Percentiles rank a stretch among this genome's conserved stretches.
phyloP scores from a whole-genome alignment of 1,139 yeast species.

The Meyerozyma guilliermondii region DNA sequence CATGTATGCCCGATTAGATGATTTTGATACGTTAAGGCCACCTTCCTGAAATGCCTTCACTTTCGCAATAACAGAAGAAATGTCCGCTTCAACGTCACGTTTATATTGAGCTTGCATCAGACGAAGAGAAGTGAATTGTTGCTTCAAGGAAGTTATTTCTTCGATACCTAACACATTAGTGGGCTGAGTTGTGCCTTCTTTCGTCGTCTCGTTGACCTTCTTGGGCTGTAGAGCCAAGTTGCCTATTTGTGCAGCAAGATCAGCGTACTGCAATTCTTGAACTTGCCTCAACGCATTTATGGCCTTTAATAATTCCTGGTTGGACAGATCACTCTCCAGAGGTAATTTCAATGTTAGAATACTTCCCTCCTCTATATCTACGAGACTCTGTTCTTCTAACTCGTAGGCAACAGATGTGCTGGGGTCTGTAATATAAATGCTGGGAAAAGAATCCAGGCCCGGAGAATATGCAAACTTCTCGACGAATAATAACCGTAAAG shows the following conservation, averaged over 20 bases:
- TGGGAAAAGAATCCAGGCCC: slow-evolving; percentile 67
- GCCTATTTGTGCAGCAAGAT: not conserved
- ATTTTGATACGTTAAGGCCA: slow-evolving; percentile 37
- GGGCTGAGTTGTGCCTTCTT: not conserved
- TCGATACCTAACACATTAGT: slow-evolving; percentile 2
- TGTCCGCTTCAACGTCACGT: slow-evolving; percentile 34
- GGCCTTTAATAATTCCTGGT: slow-evolving; percentile 4
- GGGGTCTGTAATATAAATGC: slow-evolving; percentile 69
- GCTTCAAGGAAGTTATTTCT: slow-evolving; percentile 38
- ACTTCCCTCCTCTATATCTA: slow-evolving; percentile 57
- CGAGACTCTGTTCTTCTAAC: slow-evolving; percentile 63
- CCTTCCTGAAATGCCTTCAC: slow-evolving; percentile 45
- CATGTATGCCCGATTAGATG: slow-evolving; percentile 64
- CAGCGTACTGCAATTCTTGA: slow-evolving; percentile 1
- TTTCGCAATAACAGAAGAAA: slow-evolving; percentile 41
- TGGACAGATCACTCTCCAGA: not conserved
- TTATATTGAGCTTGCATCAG: slow-evolving; percentile 52
- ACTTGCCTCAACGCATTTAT: slow-evolving; percentile 5
- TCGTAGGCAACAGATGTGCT: slow-evolving; percentile 64
- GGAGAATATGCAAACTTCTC: slow-evolving; percentile 87
- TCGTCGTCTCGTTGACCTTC: not conserved
- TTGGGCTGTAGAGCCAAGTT: not conserved
- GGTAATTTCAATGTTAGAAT: slow-evolving; percentile 52
- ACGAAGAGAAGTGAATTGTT: slow-evolving; percentile 58
- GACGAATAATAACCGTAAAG: slow-evolving; percentile 69